Percentiles rank a stretch among this genome's conserved stretches.
Evolutionary conservation across 768 basidiomycete species (phyloP).

Genomic region (Podaxis mareebaensis): DNA sequence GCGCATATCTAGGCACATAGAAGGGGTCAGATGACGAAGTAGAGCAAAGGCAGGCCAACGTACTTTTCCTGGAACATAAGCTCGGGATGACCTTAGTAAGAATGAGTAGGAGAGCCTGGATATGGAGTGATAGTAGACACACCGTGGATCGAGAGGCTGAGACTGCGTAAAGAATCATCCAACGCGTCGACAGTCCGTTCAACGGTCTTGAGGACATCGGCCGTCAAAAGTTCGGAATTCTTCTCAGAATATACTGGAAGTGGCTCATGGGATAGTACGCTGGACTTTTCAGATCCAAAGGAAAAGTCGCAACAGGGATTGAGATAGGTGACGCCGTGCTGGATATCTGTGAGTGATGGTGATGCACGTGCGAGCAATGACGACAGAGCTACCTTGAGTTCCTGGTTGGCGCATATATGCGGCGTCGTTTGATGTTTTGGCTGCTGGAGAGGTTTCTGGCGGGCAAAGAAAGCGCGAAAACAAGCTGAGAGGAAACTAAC

Average conservation of each 20-base stretch:
- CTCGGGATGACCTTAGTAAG: slow-evolving; percentile 60
- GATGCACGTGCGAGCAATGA: neutral
- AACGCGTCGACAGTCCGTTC: slow-evolving; percentile 54
- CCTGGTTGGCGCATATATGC: neutral
- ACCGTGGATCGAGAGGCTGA: slow-evolving; percentile 79
- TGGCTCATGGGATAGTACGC: slow-evolving; percentile 29
- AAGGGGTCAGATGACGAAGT: neutral
- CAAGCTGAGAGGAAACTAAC: slow-evolving; percentile 31
- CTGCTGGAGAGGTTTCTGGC: slow-evolving; percentile 17
- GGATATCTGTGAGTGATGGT: neutral
- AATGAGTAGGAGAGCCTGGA: slow-evolving; percentile 9
- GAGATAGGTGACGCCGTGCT: slow-evolving; percentile 30
- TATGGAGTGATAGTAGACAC: slow-evolving; percentile 20
- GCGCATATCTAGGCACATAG: slow-evolving; percentile 56
- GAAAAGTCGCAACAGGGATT: slow-evolving; percentile 48
- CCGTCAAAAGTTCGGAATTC: slow-evolving; percentile 19
- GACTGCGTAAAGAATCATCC: slow-evolving; percentile 50
- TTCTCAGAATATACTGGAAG: slow-evolving; percentile 44
- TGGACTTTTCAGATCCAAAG: slow-evolving; percentile 27
- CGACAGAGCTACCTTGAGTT: slow-evolving; percentile 8
- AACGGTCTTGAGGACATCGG: slow-evolving; percentile 53
- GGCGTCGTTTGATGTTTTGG: slow-evolving; percentile 11
- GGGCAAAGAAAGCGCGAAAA: slow-evolving; percentile 32
- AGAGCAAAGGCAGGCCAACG: slow-evolving; percentile 22
- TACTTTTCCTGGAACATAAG: slow-evolving; percentile 65